Conservation (phyloP, 192 early-diverging fungal species). For the Coemansia sp. region DNA sequence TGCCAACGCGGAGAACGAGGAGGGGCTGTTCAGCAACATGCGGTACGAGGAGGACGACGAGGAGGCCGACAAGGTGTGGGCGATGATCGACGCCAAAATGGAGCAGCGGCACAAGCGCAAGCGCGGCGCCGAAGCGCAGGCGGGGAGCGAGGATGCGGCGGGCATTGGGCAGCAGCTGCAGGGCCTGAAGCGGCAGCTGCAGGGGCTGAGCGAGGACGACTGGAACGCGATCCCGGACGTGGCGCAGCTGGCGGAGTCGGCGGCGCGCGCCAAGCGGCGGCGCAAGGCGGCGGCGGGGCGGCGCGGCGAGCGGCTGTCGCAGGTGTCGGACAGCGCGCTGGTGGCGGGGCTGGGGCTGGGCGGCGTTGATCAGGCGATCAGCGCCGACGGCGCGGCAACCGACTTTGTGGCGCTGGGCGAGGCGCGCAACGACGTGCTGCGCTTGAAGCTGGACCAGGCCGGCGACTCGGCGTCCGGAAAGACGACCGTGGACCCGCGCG, state of each 20-base stretch:
- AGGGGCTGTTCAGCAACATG: slow-evolving; percentile 77
- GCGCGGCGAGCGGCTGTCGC: slow-evolving; percentile 33
- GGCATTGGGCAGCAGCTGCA: slow-evolving; percentile 87
- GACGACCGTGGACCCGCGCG: slow-evolving; percentile 90
- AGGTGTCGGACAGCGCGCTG: slow-evolving; percentile 61
- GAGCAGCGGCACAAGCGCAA: slow-evolving; percentile 73
- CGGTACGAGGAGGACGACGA: slow-evolving; percentile 97
- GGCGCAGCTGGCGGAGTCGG: slow-evolving; percentile 66
- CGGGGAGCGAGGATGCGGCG: slow-evolving; percentile 61
- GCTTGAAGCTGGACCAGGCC: slow-evolving; percentile 85
- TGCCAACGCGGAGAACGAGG: slow-evolving; percentile 92
- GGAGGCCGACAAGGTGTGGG: slow-evolving; percentile 93
- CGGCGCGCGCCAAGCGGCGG: slow-evolving; percentile 62
- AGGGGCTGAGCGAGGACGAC: slow-evolving; percentile 73
- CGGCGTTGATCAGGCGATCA: slow-evolving; percentile 54
- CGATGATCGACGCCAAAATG: slow-evolving; percentile 84
- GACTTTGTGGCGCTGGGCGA: slow-evolving; percentile 89
- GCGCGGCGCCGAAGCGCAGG: slow-evolving; percentile 64
- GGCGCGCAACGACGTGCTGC: slow-evolving; percentile 87
- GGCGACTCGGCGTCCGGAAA: slow-evolving; percentile 83
- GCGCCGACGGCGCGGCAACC: slow-evolving; percentile 52
- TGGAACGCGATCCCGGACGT: slow-evolving; percentile 73
- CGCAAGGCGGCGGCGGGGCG: slow-evolving; percentile 47
- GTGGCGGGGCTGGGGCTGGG: slow-evolving; percentile 28
- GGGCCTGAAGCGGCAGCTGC: slow-evolving; percentile 82